Conservation (phyloP, 2,329 filamentous ascomycete species). For the Scopulariopsis brevicaulis region DNA sequence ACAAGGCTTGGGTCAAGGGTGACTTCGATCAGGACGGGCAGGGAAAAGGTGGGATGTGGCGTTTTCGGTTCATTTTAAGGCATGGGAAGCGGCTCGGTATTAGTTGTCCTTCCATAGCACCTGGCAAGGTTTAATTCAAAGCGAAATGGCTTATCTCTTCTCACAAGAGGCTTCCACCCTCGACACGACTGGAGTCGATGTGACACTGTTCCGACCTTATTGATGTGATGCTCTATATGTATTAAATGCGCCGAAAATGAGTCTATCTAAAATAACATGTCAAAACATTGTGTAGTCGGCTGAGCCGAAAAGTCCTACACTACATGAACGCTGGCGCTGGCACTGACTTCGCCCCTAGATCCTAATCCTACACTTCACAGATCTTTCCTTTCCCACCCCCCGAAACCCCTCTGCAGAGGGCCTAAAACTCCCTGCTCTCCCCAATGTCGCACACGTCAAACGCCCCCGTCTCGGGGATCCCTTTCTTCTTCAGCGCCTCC, state of each 20-base stretch:
- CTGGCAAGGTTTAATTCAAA: background rate
- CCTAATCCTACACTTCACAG: too few species aligned
- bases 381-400: background rate
- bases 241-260: too few species aligned
- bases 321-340: too few species aligned
- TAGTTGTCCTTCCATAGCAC: background rate
- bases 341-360: too few species aligned
- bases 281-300: too few species aligned
- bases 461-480: slow-evolving; percentile 56
- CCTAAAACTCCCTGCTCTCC: slow-evolving; percentile 63
- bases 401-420: background rate
- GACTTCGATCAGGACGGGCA: too few species aligned
- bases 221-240: too few species aligned
- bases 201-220: too few species aligned
- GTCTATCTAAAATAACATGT: too few species aligned
- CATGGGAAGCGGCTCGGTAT: background rate
- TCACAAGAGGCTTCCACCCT: background rate
- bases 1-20: too few species aligned
- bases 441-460: slow-evolving; percentile 82
- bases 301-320: too few species aligned
- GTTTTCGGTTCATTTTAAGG: background rate
- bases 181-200: too few species aligned
- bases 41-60: background rate
- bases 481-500: slow-evolving; percentile 57
- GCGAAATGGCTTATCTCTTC: background rate